Evolutionary conservation across 352 stramenopile species (phyloP), one percentile per base, ranked within the genome.

Genomic region (Phytopythium montanum): DNA sequence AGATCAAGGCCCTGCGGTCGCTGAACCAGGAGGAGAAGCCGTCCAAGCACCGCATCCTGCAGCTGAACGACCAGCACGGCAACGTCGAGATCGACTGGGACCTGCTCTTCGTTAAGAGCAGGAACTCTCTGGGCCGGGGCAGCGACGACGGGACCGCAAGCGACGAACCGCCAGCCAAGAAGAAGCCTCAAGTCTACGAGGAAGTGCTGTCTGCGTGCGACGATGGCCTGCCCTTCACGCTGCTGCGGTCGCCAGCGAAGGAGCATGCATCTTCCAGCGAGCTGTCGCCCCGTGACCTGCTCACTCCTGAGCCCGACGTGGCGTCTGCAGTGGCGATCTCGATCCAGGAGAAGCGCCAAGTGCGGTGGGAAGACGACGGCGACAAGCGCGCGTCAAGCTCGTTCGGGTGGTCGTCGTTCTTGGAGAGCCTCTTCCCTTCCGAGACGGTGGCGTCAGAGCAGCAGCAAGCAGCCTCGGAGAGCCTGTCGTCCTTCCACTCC

Each of bases 151-250:
- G 65, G 5, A 62, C 58, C 5, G 70, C 63, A 3, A 78, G 54
- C 14, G 54, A 56, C 26, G 66, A 70, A 6, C 26, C 26, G 13
- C 50, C 34, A 16, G 34, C 49, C 14, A 69, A 71, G 26, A 67
- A 85, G 25, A 70, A 72, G 26, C 66, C 83, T 28, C 59, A 54
- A 21, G 65, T 72, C 33, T 90, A 90, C 60, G 69, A 83, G 28
- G 75, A 87, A 62, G 54, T 88, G 1, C 84, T 73, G 34, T 75
- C 66, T 41, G 72, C 68, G 12, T 73, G 62, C 21, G 68, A 91
- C 34, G 72, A 85, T 31, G 70, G 76, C 13, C 48, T 92, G 1
- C 75, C 81, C 8, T 91, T 92, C 60, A 90, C 83, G 21, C 50
- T 86, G 19, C 56, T 92, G 13, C 68, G 75, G 42, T 88, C 80